Evolutionary conservation across 2,329 filamentous ascomycete genomes (phyloP).

Genomic region (Aureobasidium subglaciale): DNA sequence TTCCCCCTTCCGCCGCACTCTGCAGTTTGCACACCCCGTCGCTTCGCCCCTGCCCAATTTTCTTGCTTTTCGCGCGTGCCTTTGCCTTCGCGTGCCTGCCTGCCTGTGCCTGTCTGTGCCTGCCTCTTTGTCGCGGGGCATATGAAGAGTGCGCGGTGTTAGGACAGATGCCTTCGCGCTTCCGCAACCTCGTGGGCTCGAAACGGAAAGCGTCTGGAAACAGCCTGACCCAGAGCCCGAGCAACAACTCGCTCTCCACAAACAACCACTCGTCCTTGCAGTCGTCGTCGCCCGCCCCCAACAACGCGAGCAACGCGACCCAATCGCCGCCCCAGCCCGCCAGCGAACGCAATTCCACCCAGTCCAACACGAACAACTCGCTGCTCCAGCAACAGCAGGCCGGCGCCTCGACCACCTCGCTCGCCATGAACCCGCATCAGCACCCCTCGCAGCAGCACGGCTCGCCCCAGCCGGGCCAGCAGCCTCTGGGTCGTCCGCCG

Average conservation of each 20-base stretch:
- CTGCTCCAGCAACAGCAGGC: constrained; percentile 28
- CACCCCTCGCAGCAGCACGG: constrained; percentile 33
- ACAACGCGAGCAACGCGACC: not conserved
- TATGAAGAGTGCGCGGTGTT: constrained; percentile 18
- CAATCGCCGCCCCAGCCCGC: constrained; percentile 33
- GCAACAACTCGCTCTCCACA: constrained; percentile 29
- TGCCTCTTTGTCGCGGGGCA: constrained; percentile 4
- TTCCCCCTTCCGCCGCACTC: not conserved
- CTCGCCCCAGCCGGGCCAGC: constrained; percentile 35
- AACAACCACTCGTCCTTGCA: constrained; percentile 22
- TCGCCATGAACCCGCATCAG: constrained; percentile 35
- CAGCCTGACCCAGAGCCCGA: constrained; percentile 35
- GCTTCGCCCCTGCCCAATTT: not conserved
- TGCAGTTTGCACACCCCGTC: not conserved
- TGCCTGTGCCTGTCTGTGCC: not conserved
- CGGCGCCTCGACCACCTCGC: constrained; percentile 32
- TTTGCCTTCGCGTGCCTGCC: not conserved
- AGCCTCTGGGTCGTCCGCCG: constrained; percentile 53
- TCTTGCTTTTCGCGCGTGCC: not conserved
- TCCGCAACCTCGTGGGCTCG: constrained; percentile 74
- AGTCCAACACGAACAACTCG: constrained; percentile 25
- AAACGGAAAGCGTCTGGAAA: constrained; percentile 62
- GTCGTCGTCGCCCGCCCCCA: constrained; percentile 21
- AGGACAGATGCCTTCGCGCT: constrained; percentile 71
- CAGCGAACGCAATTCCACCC: constrained; percentile 21